These are phyloP conservation scores for Colletotrichum theobromicola DNA, from an alignment of 2,329 filamentous ascomycete genomes.

Conservation along the genomic window DNA sequence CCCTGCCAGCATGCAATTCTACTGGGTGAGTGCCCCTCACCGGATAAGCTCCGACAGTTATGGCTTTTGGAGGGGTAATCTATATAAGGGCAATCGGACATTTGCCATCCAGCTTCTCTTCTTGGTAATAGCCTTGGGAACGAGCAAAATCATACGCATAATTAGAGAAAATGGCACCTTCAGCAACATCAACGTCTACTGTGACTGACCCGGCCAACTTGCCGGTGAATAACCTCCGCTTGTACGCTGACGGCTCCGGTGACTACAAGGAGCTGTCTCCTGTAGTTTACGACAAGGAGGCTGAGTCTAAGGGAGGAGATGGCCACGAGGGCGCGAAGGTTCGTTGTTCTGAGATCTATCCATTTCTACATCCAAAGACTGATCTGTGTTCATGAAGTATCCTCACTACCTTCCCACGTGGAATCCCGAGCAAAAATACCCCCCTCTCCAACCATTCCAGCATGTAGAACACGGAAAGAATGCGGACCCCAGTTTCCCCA, in stretches of 20 bases:
- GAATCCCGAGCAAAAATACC: slow-evolving; percentile 60
- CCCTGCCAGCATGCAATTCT: slow-evolving; percentile 46
- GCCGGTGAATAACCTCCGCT: slow-evolving; percentile 30
- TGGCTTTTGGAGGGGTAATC: background rate
- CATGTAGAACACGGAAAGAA: slow-evolving; percentile 71
- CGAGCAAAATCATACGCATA: background rate
- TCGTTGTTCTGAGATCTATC: background rate
- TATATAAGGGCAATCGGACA: slow-evolving; percentile 8
- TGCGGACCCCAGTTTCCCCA: slow-evolving; percentile 64
- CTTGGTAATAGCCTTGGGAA: background rate
- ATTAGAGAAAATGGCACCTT: slow-evolving; percentile 36
- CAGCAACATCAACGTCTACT: slow-evolving; percentile 34
- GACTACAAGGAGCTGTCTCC: slow-evolving; percentile 35
- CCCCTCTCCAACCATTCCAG: slow-evolving; percentile 65
- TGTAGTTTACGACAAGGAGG: slow-evolving; percentile 29
- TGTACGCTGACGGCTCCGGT: slow-evolving; percentile 35
- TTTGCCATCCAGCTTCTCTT: background rate
- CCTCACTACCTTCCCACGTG: slow-evolving; percentile 63
- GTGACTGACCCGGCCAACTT: slow-evolving; percentile 22
- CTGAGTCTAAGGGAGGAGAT: slow-evolving; percentile 27
- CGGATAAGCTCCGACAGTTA: background rate
- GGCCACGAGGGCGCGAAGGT: slow-evolving; percentile 25
- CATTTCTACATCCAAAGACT: background rate
- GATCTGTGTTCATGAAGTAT: slow-evolving; percentile 16
- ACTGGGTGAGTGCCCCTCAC: background rate